Conservation (phyloP, 2,329 filamentous ascomycete species). For the Purpureocillium takamizusanense region DNA sequence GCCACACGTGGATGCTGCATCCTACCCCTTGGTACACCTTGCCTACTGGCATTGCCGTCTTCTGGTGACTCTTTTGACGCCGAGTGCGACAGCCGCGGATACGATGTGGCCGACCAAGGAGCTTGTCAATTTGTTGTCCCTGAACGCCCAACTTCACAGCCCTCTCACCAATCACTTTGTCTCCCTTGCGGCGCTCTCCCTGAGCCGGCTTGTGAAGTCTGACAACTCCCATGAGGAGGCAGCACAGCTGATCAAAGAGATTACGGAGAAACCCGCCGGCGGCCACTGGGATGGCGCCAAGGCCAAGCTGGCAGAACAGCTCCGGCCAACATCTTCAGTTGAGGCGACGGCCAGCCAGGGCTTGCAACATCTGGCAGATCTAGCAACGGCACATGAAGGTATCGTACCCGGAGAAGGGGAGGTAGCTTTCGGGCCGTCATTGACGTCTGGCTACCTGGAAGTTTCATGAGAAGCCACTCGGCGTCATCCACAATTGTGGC, state of each 20-base stretch:
- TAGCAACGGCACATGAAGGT: constrained; percentile 36
- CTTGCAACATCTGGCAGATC: constrained; percentile 52
- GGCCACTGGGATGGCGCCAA: constrained; percentile 49
- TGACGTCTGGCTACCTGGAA: constrained; percentile 26
- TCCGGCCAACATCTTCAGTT: constrained; percentile 25
- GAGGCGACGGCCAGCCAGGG: constrained; percentile 39
- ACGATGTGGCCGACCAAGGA: constrained; percentile 52
- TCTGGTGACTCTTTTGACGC: constrained; percentile 51
- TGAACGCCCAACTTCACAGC: constrained; percentile 44
- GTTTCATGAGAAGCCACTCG: too few relatives aligned
- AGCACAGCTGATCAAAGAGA: constrained; percentile 41
- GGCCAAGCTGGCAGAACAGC: constrained; percentile 28
- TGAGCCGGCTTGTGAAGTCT: constrained; percentile 49
- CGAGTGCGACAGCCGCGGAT: constrained; percentile 44
- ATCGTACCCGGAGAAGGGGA: constrained; percentile 19
- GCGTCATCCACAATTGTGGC: too few relatives aligned
- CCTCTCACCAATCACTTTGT: constrained; percentile 62
- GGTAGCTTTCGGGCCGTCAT: constrained; percentile 20
- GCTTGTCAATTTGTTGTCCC: constrained; percentile 47
- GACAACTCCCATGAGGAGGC: constrained; percentile 50
- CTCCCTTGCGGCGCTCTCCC: constrained; percentile 48
- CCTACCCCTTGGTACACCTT: constrained; percentile 51
- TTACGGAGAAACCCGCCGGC: constrained; percentile 44
- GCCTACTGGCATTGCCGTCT: constrained; percentile 64
- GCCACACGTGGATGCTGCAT: constrained; percentile 39